Conservation (phyloP, 2,329 filamentous ascomycete species). For the Alternaria rosae region DNA sequence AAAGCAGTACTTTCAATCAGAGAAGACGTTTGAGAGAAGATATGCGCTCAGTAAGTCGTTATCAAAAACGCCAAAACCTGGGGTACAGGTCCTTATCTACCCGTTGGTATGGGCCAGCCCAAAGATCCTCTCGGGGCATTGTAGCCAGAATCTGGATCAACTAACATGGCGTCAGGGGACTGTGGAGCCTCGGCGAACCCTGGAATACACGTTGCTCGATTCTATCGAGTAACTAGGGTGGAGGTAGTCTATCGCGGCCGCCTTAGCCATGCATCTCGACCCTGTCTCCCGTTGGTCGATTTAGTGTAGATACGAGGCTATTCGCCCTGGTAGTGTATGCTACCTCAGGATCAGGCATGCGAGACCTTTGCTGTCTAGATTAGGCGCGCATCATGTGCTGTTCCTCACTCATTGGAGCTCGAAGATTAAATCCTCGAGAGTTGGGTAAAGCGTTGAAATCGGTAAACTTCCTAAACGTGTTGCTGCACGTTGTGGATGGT, state of each 20-base stretch:
- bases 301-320: conserved; percentile 15
- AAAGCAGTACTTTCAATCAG: background rate
- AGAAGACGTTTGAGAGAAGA: conserved; percentile 4
- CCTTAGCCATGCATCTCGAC: conserved; percentile 27
- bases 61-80: conserved; percentile 39
- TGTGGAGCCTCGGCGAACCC: conserved; percentile 24
- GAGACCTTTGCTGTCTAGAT: background rate
- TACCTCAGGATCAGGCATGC: background rate
- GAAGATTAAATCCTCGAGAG: background rate
- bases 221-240: conserved; percentile 27
- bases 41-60: conserved; percentile 8
- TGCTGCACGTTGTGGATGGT: conserved; percentile 4
- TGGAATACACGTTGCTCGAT: conserved; percentile 44
- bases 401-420: background rate
- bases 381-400: background rate
- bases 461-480: conserved; percentile 1
- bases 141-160: conserved; percentile 21
- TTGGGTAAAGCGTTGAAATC: background rate
- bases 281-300: conserved; percentile 22
- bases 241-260: conserved; percentile 38
- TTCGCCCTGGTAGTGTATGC: background rate
- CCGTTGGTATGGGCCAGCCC: conserved; percentile 23
- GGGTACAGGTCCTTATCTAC: conserved; percentile 48
- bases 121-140: conserved; percentile 16
- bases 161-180: conserved; percentile 28